A percentile compares a stretch with the other conserved stretches of the same genome.
Conservation (phyloP, 306 rosid species). For the Dicorynia guianensis region DNA sequence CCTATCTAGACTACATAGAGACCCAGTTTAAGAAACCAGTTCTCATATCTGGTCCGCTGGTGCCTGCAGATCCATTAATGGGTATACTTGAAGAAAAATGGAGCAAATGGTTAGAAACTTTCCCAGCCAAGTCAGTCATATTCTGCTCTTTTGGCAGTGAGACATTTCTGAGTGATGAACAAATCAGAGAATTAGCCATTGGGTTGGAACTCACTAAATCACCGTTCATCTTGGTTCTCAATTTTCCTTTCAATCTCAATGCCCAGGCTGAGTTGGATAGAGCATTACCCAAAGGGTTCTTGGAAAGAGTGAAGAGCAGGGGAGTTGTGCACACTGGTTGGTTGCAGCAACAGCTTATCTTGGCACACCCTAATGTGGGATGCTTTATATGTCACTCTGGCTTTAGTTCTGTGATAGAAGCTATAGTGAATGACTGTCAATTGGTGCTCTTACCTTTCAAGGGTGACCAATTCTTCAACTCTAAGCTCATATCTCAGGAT, state of each 20-base stretch:
- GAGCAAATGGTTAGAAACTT: constrained; percentile 46
- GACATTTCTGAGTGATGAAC: constrained; percentile 50
- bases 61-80: constrained; percentile 44
- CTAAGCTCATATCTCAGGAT: constrained; percentile 49
- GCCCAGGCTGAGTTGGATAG: constrained; percentile 38
- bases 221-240: constrained; percentile 56
- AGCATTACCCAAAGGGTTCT: constrained; percentile 48
- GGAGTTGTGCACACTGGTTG: constrained; percentile 58
- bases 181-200: constrained; percentile 50
- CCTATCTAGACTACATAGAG: constrained; percentile 48
- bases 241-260: constrained; percentile 44
- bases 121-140: constrained; percentile 42
- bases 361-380: constrained; percentile 50
- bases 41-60: constrained; percentile 51
- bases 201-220: constrained; percentile 55
- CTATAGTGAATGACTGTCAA: constrained; percentile 53
- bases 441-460: constrained; percentile 56
- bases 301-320: constrained; percentile 52
- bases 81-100: constrained; percentile 47
- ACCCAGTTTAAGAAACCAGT: constrained; percentile 39
- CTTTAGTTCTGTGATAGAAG: constrained; percentile 61
- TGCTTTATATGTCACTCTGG: constrained; percentile 57
- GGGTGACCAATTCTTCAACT: constrained; percentile 58
- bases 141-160: constrained; percentile 69
- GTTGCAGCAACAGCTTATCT: constrained; percentile 58